phyloP scores from a whole-genome alignment of 116 monocot genomes.

The Posidonia oceanica region DNA sequence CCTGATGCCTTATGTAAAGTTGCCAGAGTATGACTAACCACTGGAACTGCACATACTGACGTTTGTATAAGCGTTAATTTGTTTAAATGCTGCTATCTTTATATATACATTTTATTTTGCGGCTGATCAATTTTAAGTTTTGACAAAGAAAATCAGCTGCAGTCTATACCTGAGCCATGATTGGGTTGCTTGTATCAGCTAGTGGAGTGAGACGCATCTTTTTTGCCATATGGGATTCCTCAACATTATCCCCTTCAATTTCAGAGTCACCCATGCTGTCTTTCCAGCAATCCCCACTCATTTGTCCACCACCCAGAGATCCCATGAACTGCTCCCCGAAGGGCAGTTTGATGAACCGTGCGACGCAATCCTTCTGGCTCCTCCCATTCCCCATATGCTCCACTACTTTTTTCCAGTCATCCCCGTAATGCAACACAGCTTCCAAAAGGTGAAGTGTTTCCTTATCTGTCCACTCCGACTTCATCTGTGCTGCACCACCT shows the following conservation, averaged over 20 bases:
- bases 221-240: slow-evolving; percentile 19
- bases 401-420: slow-evolving; percentile 94
- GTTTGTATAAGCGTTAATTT: too few relatives aligned
- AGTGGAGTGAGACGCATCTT: slow-evolving; percentile 53
- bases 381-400: slow-evolving; percentile 82
- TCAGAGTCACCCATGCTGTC: slow-evolving; percentile 9
- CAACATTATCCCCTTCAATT: slow-evolving; percentile 15
- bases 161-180: slow-evolving; percentile 81
- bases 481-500: slow-evolving; percentile 23
- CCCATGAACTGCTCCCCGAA: slow-evolving; percentile 87
- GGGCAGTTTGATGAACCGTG: slow-evolving; percentile 67
- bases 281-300: slow-evolving; percentile 4
- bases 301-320: slow-evolving; percentile 19
- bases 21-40: too few relatives aligned
- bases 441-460: slow-evolving; percentile 93
- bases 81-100: too few relatives aligned
- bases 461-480: slow-evolving; percentile 88
- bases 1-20: too few relatives aligned
- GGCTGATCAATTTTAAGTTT: too few relatives aligned
- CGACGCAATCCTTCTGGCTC: slow-evolving; percentile 75
- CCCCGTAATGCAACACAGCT: slow-evolving; percentile 70
- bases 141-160: not conserved
- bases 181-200: slow-evolving; percentile 90
- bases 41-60: too few relatives aligned
- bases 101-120: too few relatives aligned